Evolutionary conservation across 2,329 filamentous ascomycete species (phyloP).

Genomic region (Aspergillus bombycis): DNA sequence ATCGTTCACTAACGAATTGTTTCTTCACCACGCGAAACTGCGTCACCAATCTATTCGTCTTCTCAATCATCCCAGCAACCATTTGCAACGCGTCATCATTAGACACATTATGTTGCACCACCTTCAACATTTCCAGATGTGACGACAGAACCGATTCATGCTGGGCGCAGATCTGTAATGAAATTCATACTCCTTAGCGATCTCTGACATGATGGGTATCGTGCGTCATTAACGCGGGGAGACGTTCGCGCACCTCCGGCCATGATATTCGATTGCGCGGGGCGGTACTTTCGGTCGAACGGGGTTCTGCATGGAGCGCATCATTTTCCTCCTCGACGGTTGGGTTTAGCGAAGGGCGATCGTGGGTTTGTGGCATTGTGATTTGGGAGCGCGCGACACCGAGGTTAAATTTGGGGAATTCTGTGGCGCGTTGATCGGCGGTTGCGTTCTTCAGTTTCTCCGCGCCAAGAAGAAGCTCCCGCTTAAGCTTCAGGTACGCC

Average conservation of each 20-base stretch:
- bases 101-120: conserved; percentile 35
- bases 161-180: conserved; percentile 40
- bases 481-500: background rate
- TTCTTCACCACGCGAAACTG: conserved; percentile 40
- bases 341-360: conserved; percentile 15
- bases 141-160: conserved; percentile 45
- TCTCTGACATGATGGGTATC: background rate
- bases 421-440: background rate
- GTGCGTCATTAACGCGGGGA: background rate
- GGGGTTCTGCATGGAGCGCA: background rate
- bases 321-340: conserved; percentile 21
- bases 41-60: conserved; percentile 41
- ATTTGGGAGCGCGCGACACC: conserved; percentile 10
- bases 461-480: conserved; percentile 2
- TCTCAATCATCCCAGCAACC: conserved; percentile 42
- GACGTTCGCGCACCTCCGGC: conserved; percentile 24
- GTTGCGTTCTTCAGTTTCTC: background rate
- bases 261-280: conserved; percentile 15
- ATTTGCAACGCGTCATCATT: conserved; percentile 33
- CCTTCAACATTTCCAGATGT: conserved; percentile 43
- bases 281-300: background rate
- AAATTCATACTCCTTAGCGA: background rate
- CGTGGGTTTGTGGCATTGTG: conserved; percentile 10
- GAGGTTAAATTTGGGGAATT: conserved; percentile 18
- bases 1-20: conserved; percentile 33